phyloP scores from a whole-genome alignment of 208 protist genomes.

The Acanthamoeba culbertsoni region DNA sequence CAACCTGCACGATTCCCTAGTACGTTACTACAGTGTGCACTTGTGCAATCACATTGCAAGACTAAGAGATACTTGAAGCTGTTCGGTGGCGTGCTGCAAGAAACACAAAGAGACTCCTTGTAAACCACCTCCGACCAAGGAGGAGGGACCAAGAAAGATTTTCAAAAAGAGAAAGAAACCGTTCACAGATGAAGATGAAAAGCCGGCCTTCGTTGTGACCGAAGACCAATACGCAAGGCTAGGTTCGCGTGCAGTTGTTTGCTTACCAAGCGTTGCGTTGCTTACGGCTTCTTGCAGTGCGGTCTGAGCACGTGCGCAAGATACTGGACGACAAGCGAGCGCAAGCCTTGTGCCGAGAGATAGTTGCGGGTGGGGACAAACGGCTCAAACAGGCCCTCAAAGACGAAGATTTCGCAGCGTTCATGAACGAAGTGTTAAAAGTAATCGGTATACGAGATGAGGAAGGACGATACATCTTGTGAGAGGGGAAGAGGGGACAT shows the following conservation, averaged over 20 bases:
- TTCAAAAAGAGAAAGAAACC: neutral
- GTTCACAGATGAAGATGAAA: neutral
- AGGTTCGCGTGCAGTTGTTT: neutral
- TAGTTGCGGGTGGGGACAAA: neutral
- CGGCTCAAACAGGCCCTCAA: conserved; percentile 38
- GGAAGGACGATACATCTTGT: conserved; percentile 22
- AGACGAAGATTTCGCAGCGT: neutral
- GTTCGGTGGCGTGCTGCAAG: conserved; percentile 17
- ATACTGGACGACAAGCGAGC: neutral
- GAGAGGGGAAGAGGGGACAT: neutral
- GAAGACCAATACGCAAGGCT: neutral
- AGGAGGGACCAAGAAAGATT: neutral
- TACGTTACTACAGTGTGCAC: neutral
- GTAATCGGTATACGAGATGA: conserved; percentile 30
- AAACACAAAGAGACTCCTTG: conserved; percentile 48
- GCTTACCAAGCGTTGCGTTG: neutral
- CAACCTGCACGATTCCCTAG: neutral
- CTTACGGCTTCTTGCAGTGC: neutral
- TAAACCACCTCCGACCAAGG: neutral
- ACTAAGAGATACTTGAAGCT: neutral
- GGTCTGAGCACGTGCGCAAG: neutral
- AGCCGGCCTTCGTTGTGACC: neutral
- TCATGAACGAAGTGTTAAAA: conserved; percentile 7
- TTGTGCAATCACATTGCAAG: neutral
- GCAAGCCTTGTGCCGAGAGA: neutral